Percentiles rank a stretch among this genome's conserved stretches.
Conservation (phyloP, 2,329 filamentous ascomycete species). For the Claviceps sp. region DNA sequence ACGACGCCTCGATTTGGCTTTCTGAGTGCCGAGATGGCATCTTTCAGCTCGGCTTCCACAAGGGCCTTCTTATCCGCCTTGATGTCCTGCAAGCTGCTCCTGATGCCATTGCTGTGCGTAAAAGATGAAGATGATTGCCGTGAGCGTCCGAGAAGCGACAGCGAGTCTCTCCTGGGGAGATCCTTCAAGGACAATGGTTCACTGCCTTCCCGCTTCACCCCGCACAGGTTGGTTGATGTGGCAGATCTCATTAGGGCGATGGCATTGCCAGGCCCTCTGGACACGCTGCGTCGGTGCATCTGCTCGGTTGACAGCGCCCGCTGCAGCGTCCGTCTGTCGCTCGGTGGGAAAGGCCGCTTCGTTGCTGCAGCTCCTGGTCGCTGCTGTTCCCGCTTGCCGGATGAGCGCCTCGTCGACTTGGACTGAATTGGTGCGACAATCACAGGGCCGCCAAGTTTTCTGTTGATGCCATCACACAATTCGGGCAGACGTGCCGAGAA, state of each 20-base stretch:
- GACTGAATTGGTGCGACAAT: slow-evolving; percentile 42
- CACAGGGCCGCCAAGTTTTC: slow-evolving; percentile 61
- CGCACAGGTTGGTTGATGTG: slow-evolving; percentile 45
- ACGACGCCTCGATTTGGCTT: slow-evolving; percentile 63
- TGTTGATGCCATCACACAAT: slow-evolving; percentile 55
- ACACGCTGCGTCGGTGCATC: slow-evolving; percentile 38
- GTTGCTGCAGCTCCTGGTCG: slow-evolving; percentile 39
- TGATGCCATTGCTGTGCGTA: slow-evolving; percentile 32
- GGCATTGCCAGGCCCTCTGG: slow-evolving; percentile 40
- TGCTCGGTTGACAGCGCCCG: slow-evolving; percentile 49
- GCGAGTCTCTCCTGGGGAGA: slow-evolving; percentile 29
- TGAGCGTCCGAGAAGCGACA: slow-evolving; percentile 19
- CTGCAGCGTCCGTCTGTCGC: slow-evolving; percentile 40
- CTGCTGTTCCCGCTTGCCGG: slow-evolving; percentile 28
- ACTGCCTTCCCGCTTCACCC: slow-evolving; percentile 56
- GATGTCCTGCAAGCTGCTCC: slow-evolving; percentile 36
- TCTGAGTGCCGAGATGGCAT: slow-evolving; percentile 60
- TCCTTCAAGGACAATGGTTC: slow-evolving; percentile 41
- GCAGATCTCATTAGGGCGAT: slow-evolving; percentile 56
- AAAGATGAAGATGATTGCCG: slow-evolving; percentile 24
- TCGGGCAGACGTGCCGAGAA: slow-evolving; percentile 66
- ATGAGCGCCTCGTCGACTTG: slow-evolving; percentile 30
- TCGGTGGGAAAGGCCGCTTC: slow-evolving; percentile 31
- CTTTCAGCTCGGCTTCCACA: slow-evolving; percentile 56
- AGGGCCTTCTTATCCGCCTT: slow-evolving; percentile 53